These are phyloP conservation scores for Boletus eberwhitei DNA, from an alignment of 768 basidiomycete genomes.

Conservation along the genomic window DNA sequence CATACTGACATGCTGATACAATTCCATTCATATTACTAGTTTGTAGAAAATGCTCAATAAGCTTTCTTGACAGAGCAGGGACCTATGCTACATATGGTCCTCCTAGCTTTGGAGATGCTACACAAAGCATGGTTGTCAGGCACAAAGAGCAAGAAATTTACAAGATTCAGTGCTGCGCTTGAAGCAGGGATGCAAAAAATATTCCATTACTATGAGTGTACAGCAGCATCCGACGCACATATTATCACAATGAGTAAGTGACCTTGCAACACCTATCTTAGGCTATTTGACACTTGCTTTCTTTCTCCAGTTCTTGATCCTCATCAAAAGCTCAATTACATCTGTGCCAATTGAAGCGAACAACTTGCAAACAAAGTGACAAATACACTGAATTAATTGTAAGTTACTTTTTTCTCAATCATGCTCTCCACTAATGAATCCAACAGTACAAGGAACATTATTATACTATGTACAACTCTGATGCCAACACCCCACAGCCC, in stretches of 20 bases:
- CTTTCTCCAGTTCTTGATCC: background rate
- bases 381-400: background rate
- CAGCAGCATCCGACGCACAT: background rate
- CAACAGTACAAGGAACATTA: conserved; percentile 4
- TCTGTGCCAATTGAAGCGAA: conserved; percentile 1
- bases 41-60: conserved; percentile 7
- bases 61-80: conserved; percentile 1
- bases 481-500: background rate
- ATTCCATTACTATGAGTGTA: background rate
- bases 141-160: background rate
- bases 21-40: background rate
- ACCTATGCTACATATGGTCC: background rate
- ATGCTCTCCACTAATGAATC: background rate
- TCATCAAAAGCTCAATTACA: conserved; percentile 6
- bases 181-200: conserved; percentile 1
- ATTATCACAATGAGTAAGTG: conserved; percentile 12
- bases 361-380: background rate
- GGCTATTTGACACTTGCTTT: background rate
- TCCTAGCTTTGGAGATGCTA: background rate
- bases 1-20: background rate
- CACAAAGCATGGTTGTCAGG: conserved; percentile 3
- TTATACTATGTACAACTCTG: background rate
- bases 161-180: background rate
- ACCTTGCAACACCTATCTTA: background rate
- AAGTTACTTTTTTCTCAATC: background rate